Percentiles rank a stretch among this genome's conserved stretches.
These are phyloP conservation scores for Phytopythium kandeliae DNA, from an alignment of 352 stramenopile species.

Conservation along the genomic window DNA sequence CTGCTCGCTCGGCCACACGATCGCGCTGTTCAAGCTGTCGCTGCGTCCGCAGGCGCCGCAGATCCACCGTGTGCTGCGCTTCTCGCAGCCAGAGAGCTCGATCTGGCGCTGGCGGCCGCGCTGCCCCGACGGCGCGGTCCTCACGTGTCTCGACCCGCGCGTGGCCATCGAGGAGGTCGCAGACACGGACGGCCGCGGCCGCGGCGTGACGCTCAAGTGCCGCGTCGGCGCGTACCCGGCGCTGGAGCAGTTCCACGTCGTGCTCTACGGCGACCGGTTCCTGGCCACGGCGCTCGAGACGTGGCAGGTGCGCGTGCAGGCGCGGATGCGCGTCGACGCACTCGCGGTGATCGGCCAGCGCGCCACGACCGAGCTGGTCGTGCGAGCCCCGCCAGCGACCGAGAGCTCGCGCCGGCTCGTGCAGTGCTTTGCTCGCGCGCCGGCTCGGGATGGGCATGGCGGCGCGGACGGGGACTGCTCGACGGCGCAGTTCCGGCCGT, in stretches of 20 bases:
- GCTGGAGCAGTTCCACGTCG: slow-evolving; percentile 88
- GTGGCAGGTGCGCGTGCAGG: slow-evolving; percentile 79
- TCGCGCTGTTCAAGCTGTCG: slow-evolving; percentile 86
- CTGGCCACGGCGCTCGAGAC: slow-evolving; percentile 73
- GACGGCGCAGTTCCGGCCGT: slow-evolving; percentile 71
- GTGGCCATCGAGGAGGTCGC: slow-evolving; percentile 61
- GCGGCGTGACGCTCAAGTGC: slow-evolving; percentile 83
- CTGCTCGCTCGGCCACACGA: slow-evolving; percentile 85
- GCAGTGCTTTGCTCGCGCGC: slow-evolving; percentile 46
- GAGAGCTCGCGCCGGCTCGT: slow-evolving; percentile 13
- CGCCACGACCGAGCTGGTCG: slow-evolving; percentile 84
- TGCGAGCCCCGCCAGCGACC: slow-evolving; percentile 64
- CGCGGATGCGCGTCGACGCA: slow-evolving; percentile 78
- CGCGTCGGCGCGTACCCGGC: slow-evolving; percentile 77
- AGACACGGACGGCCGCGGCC: too few species aligned
- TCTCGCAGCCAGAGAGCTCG: slow-evolving; percentile 42
- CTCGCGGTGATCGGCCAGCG: slow-evolving; percentile 84
- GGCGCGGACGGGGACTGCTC: slow-evolving; percentile 23
- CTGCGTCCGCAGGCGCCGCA: slow-evolving; percentile 70
- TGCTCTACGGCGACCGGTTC: slow-evolving; percentile 87
- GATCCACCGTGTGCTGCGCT: slow-evolving; percentile 80
- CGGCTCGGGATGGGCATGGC: too few species aligned
- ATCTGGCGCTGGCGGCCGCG: slow-evolving; percentile 60
- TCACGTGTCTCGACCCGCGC: slow-evolving; percentile 68
- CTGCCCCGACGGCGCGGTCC: slow-evolving; percentile 38